Conservation (phyloP, 2,329 filamentous ascomycete species). For the Calonectria leucothoes region DNA sequence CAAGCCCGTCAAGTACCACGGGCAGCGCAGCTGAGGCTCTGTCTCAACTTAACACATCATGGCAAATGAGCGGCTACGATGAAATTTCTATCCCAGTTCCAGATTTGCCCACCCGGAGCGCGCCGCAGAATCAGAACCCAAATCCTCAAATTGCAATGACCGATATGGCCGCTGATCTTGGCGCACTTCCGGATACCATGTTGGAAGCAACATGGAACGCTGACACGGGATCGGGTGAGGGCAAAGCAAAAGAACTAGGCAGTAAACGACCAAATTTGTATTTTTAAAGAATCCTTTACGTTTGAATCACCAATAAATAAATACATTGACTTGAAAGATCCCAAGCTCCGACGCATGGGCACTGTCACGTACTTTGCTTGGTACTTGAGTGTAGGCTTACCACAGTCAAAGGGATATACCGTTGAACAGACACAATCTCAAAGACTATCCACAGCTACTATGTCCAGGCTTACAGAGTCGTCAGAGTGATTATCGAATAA, state of each 20-base stretch:
- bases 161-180: background rate
- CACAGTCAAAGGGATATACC: too few species aligned
- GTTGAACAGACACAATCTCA: too few species aligned
- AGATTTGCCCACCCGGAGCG: background rate
- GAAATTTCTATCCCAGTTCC: background rate
- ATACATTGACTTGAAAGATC: background rate
- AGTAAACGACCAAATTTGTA: slow-evolving; percentile 33
- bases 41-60: background rate
- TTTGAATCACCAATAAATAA: background rate
- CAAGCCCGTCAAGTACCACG: background rate
- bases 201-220: slow-evolving; percentile 20
- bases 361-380: too few species aligned
- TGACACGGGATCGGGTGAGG: background rate
- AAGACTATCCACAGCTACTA: background rate
- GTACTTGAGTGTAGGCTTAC: too few species aligned
- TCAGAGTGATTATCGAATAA: too few species aligned
- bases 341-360: background rate
- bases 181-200: background rate
- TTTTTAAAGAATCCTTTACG: slow-evolving; percentile 21
- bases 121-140: background rate
- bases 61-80: background rate
- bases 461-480: background rate
- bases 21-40: background rate
- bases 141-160: background rate
- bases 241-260: slow-evolving; percentile 34